Evolutionary conservation across 331 rosid genomes (phyloP).

Genomic region (Phaseolus coccineus): DNA sequence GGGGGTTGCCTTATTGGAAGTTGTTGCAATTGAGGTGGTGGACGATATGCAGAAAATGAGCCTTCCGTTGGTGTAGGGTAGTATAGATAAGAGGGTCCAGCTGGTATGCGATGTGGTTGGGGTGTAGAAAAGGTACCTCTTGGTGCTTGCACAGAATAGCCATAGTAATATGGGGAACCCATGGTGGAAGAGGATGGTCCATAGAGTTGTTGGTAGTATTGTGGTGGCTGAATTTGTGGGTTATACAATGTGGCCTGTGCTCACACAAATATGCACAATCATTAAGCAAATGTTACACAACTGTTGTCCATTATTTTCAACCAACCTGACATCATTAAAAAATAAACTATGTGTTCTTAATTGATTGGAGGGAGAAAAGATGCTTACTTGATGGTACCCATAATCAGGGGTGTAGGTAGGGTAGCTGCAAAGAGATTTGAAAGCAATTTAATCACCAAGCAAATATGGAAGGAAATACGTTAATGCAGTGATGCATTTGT

Average conservation of each 20-base stretch:
- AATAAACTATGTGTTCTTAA: neutral
- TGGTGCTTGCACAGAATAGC: conserved; percentile 69
- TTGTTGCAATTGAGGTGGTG: conserved; percentile 47
- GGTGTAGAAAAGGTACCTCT: conserved; percentile 63
- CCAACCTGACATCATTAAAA: conserved; percentile 12
- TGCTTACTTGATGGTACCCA: conserved; percentile 80
- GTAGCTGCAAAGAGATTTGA: conserved; percentile 61
- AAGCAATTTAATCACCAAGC: conserved; percentile 33
- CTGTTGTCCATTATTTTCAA: conserved; percentile 5
- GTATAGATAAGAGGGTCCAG: conserved; percentile 67
- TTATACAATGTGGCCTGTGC: conserved; percentile 61
- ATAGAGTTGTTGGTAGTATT: conserved; percentile 69
- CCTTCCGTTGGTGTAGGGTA: conserved; percentile 61
- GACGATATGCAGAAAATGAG: conserved; percentile 51
- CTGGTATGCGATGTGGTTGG: conserved; percentile 52
- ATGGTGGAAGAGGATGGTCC: conserved; percentile 66
- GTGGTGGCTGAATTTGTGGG: conserved; percentile 71
- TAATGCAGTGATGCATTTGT: conserved; percentile 4
- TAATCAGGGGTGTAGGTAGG: conserved; percentile 69
- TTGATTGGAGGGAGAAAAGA: conserved; percentile 18
- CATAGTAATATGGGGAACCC: conserved; percentile 71
- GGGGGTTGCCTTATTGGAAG: conserved; percentile 56
- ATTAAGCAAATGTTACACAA: conserved; percentile 28
- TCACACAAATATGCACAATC: conserved; percentile 9
- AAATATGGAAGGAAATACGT: neutral